Percentiles rank a stretch among this genome's conserved stretches.
phyloP scores from a whole-genome alignment of 192 early-diverging fungal genomes.

The Rhizophlyctis rosea region DNA sequence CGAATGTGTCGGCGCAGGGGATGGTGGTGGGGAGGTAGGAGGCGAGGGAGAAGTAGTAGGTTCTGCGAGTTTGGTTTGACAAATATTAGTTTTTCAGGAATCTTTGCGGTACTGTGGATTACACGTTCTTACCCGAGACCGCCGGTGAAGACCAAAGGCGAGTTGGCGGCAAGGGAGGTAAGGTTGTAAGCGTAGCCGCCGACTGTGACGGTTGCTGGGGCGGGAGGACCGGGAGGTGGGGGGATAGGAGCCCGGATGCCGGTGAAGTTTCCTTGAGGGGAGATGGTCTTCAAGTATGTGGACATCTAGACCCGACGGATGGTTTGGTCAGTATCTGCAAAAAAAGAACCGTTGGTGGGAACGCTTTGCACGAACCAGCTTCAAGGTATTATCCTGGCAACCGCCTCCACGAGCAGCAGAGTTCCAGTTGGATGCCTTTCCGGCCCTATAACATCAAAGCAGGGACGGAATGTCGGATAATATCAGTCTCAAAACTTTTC shows the following conservation, averaged over 20 bases:
- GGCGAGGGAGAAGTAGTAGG: not conserved
- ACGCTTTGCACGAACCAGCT: not conserved
- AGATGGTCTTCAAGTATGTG: not conserved
- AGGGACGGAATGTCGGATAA: too few relatives aligned
- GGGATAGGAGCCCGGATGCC: not conserved
- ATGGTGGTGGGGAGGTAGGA: conserved; percentile 1
- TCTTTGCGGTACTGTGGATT: not conserved
- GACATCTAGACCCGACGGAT: not conserved
- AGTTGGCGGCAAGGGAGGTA: not conserved
- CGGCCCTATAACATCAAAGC: too few relatives aligned
- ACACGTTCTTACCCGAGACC: not conserved
- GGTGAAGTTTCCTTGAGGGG: not conserved
- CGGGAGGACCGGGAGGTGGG: not conserved
- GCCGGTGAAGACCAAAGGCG: not conserved
- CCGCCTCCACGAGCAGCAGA: not conserved
- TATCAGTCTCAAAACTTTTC: too few relatives aligned
- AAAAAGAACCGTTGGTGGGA: not conserved
- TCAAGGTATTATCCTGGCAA: not conserved
- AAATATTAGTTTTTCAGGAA: too few relatives aligned
- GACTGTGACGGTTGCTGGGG: not conserved
- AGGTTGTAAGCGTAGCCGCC: not conserved
- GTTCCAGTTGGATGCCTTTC: not conserved
- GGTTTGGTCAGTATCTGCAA: too few relatives aligned
- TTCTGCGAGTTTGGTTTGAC: too few relatives aligned
- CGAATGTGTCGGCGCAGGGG: not conserved